Evolutionary conservation across 2,329 filamentous ascomycete genomes (phyloP), one percentile per base, ranked within the genome.

Genomic region (Xylariaceae sp.): DNA sequence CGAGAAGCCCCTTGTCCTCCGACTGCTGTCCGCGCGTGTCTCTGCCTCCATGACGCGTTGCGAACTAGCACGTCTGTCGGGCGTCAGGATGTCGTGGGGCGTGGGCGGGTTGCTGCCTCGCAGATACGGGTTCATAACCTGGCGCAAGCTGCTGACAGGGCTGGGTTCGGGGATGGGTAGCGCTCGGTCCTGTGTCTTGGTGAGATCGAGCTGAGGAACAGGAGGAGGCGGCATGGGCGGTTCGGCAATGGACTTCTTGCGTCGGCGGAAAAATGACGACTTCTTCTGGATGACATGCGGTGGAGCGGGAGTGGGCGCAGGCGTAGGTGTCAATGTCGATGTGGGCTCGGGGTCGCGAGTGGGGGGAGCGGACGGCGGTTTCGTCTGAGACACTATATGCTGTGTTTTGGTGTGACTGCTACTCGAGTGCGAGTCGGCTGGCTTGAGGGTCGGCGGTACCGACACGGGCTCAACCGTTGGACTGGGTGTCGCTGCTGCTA

Each of bases 191-290:
- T 58, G 59, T 13, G 53, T 45, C 39, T 59, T 60, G n/a, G 28
- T 50, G 9, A 63, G 50, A 42, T 63, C 63, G 28, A 60, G 52
- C 36, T 48, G 64, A 42, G 59, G 48, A 39, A 59, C 69, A 42
- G 67, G 57, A 69, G 69, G 71, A 54, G 67, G 77, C 53, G 69
- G 78, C 31, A 86, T 70, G 9, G 87, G 84, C 33, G 87, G 84
- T 57, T 95, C 91, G 13, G 84, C 82, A 33, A 90, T 72, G 5
- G 92, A 96, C 79, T 93, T 95, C 81, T 97, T 97, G 57, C 92
- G 83, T 54, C 94, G 82, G 56, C 94, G 83, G 74, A 97, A 97
- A 73, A 99, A 97, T 0, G 90, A 93, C 1, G 93, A 95, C 70
- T 97, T 97, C 76, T 97, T 97, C 63, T 89, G 88, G 47, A 97